A percentile compares a stretch with the other conserved stretches of the same genome.
These are phyloP conservation scores for Lolium multiflorum DNA, from an alignment of 176 grass and related monocot genomes.

Conservation along the genomic window DNA sequence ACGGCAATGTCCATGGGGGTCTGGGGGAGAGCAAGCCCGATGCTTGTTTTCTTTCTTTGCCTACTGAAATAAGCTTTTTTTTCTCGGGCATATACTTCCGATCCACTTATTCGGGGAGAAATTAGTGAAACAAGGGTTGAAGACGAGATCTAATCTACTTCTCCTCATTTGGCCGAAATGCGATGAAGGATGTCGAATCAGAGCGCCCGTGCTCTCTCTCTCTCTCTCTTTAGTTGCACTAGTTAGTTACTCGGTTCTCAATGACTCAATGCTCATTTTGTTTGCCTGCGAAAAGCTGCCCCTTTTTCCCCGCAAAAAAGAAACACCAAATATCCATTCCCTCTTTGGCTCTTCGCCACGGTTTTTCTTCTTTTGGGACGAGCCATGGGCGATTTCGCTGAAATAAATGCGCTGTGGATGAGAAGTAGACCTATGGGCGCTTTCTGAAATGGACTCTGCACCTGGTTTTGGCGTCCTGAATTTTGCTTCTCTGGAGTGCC, in stretches of 20 bases:
- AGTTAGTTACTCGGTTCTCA: background rate
- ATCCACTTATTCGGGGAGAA: too few species aligned
- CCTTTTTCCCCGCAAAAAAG: background rate
- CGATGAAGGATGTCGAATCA: background rate
- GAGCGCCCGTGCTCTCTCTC: background rate
- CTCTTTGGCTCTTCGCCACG: background rate
- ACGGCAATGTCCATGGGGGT: background rate
- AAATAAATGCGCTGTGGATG: background rate
- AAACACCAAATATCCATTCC: background rate
- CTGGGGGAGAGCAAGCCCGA: background rate
- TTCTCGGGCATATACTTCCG: background rate
- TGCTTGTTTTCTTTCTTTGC: background rate
- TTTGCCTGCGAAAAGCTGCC: background rate
- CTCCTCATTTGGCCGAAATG: background rate
- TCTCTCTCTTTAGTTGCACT: background rate
- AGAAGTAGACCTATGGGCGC: too few species aligned
- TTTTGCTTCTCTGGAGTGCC: background rate
- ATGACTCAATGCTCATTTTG: background rate
- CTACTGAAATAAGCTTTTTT: background rate
- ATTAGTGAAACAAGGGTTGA: background rate
- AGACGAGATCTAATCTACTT: background rate
- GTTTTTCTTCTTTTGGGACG: background rate
- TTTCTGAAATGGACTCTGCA: background rate
- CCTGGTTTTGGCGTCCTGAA: background rate
- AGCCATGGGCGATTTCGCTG: background rate